These are phyloP conservation scores for Boletus coccyginus DNA, from an alignment of 768 basidiomycete species.

Conservation along the genomic window DNA sequence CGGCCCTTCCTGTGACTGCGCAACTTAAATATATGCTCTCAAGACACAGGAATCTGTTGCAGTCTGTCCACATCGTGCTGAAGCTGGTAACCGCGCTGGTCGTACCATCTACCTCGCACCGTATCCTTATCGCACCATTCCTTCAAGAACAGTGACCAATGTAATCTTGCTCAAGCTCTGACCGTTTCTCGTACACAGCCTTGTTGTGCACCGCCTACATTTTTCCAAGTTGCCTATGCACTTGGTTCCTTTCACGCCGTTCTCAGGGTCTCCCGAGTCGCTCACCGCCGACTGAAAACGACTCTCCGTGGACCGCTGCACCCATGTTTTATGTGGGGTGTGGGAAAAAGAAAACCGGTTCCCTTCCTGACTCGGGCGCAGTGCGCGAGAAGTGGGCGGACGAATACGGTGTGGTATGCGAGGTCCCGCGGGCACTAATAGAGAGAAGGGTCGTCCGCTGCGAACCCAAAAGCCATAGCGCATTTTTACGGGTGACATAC, in stretches of 20 bases:
- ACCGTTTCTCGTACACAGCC: background rate
- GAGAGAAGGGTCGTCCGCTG: conserved; percentile 35
- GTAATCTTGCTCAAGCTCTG: background rate
- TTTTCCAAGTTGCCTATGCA: conserved; percentile 1
- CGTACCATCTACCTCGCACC: background rate
- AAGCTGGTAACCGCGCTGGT: background rate
- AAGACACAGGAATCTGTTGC: background rate
- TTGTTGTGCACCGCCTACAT: background rate
- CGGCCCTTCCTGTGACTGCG: background rate
- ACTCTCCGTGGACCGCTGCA: conserved; percentile 24
- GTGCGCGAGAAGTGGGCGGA: conserved; percentile 47
- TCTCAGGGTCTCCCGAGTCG: conserved; percentile 3
- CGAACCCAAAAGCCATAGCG: conserved; percentile 49
- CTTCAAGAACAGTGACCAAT: background rate
- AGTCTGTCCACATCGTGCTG: no score
- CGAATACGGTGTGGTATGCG: conserved; percentile 47
- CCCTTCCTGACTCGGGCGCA: conserved; percentile 25
- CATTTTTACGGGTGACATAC: conserved; percentile 46
- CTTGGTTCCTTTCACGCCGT: conserved; percentile 6
- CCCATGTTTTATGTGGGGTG: conserved; percentile 18
- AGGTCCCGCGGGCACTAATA: conserved; percentile 38
- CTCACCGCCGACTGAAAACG: conserved; percentile 9
- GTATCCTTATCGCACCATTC: no score
- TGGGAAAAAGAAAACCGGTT: background rate
- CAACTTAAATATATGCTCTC: background rate